Conservation (phyloP, 139 green algal species). For the Diplosphaera chodatii region DNA sequence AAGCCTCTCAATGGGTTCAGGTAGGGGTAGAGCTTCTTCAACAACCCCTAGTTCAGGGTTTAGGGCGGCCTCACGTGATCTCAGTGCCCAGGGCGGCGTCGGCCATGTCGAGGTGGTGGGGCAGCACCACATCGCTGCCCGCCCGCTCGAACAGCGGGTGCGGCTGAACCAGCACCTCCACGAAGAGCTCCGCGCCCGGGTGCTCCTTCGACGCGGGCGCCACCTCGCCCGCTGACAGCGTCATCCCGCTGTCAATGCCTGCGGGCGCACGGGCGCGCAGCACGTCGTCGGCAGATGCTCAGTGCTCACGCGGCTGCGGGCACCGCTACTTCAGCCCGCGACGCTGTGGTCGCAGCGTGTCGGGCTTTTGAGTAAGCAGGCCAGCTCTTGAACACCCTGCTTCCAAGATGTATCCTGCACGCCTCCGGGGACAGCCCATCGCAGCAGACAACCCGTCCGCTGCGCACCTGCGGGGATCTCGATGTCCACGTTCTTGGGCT, state of each 20-base stretch:
- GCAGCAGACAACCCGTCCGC: no score
- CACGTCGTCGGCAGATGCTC: not conserved
- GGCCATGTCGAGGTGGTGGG: slow-evolving; percentile 31
- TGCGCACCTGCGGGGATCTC: slow-evolving; percentile 47
- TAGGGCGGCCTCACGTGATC: slow-evolving; percentile 22
- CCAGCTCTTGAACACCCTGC: no score
- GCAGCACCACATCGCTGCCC: slow-evolving; percentile 39
- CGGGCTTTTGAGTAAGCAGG: no score
- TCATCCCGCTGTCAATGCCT: slow-evolving; percentile 45
- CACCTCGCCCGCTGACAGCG: slow-evolving; percentile 33
- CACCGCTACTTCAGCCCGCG: no score
- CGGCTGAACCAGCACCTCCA: slow-evolving; percentile 46
- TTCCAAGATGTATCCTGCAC: no score
- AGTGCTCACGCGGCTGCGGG: no score
- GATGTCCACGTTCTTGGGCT: slow-evolving; percentile 33
- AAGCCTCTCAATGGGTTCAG: no score
- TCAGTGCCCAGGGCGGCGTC: slow-evolving; percentile 46
- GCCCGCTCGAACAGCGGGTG: slow-evolving; percentile 39
- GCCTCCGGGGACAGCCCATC: no score
- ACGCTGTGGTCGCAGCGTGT: no score
- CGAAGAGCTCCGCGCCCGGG: slow-evolving; percentile 24
- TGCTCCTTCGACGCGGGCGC: not conserved
- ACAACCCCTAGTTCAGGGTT: not conserved
- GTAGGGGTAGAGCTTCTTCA: no score
- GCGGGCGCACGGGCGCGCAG: not conserved